Evolutionary conservation across 164 flowering plant species (phyloP).

Genomic region (Hamamelis virginiana): DNA sequence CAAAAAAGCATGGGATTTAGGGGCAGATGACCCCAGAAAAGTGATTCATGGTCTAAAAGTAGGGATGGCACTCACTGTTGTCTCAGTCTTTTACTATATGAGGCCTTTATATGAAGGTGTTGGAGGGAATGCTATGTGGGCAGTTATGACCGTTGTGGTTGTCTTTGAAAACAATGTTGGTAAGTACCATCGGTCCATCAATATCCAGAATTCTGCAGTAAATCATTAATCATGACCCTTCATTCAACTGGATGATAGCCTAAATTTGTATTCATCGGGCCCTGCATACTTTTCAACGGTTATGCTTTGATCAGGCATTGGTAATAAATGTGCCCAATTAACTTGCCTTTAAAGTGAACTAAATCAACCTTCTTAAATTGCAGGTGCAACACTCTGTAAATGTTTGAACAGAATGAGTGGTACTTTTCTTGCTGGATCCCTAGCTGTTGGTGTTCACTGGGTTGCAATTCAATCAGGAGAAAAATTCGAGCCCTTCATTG

Average conservation of each 20-base stretch:
- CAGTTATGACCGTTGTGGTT: constrained; percentile 83
- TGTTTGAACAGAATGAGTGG: constrained; percentile 58
- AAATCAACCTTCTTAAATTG: background rate
- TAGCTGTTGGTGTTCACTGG: constrained; percentile 66
- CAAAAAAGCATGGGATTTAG: constrained; percentile 54
- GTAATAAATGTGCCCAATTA: too few relatives aligned
- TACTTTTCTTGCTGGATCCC: constrained; percentile 62
- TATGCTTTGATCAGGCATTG: too few relatives aligned
- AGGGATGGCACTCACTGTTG: constrained; percentile 62
- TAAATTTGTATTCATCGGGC: too few relatives aligned
- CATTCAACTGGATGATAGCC: background rate
- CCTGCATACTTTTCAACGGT: too few relatives aligned
- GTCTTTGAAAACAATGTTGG: constrained; percentile 74
- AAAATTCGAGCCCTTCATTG: constrained; percentile 52
- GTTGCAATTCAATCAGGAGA: constrained; percentile 57
- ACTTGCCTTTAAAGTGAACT: too few relatives aligned
- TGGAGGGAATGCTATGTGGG: constrained; percentile 89
- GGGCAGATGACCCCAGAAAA: constrained; percentile 51
- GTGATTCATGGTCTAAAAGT: constrained; percentile 72
- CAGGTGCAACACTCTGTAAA: constrained; percentile 70
- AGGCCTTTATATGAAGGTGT: constrained; percentile 77
- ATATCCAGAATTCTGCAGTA: background rate
- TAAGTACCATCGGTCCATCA: constrained; percentile 29
- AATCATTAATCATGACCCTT: background rate
- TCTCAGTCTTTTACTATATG: constrained; percentile 75